Conservation (phyloP, 2,329 filamentous ascomycete species). For the Cadophora luteo-olivacea region DNA sequence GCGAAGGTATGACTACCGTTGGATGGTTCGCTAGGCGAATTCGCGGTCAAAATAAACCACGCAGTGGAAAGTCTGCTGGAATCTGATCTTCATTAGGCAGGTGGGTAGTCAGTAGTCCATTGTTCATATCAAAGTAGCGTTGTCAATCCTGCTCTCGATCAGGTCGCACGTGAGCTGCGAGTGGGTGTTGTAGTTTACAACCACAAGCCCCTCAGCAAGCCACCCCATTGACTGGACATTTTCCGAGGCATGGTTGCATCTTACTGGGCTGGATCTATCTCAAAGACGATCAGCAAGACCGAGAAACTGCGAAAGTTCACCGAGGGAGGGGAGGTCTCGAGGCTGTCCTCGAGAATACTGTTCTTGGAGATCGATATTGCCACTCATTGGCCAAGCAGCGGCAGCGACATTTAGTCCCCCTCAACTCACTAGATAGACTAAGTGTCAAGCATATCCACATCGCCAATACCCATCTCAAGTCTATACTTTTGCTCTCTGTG, state of each 20-base stretch:
- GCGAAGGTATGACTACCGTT: neutral
- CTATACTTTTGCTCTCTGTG: slow-evolving; percentile 2
- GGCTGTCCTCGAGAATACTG: neutral
- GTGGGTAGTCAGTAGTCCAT: neutral
- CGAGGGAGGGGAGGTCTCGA: slow-evolving; percentile 14
- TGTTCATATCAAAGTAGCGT: neutral
- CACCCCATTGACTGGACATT: neutral
- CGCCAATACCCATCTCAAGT: neutral
- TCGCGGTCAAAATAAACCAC: neutral
- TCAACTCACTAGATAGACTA: neutral
- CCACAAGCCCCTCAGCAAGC: slow-evolving; percentile 14
- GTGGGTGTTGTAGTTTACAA: neutral
- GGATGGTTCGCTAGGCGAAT: neutral
- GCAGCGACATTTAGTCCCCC: neutral
- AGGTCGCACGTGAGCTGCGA: slow-evolving; percentile 1
- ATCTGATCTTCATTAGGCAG: neutral
- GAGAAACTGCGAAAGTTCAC: slow-evolving; percentile 20
- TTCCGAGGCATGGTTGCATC: slow-evolving; percentile 13
- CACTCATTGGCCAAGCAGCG: slow-evolving; percentile 3
- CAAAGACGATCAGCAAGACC: slow-evolving; percentile 5
- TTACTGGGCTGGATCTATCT: neutral
- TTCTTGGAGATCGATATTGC: neutral
- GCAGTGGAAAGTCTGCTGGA: neutral
- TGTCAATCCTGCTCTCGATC: slow-evolving; percentile 7
- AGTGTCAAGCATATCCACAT: neutral